phyloP scores from a whole-genome alignment of 192 early-diverging fungal species.

The Phlyctochytrium arcticum region DNA sequence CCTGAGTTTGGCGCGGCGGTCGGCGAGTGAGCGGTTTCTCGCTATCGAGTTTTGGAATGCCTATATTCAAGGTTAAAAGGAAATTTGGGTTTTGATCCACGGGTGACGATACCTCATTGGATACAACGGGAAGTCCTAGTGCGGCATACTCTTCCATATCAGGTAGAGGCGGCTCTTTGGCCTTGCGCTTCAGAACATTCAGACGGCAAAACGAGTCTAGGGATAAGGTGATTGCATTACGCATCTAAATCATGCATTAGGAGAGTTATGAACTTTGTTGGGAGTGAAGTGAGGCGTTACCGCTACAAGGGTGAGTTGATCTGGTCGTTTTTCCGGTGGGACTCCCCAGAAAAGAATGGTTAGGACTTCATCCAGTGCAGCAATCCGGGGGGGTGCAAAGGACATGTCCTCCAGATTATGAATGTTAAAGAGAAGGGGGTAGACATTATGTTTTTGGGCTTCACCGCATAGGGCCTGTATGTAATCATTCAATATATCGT shows the following conservation, averaged over 20 bases:
- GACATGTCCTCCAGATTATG: not conserved
- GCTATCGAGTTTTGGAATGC: too few species aligned
- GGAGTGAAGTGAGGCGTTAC: not conserved
- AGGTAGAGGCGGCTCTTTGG: not conserved
- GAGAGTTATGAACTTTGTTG: too few species aligned
- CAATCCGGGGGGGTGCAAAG: not conserved
- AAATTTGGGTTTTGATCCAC: too few species aligned
- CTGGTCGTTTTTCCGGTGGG: not conserved
- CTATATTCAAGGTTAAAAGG: too few species aligned
- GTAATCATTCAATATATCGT: too few species aligned
- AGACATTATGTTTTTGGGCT: not conserved
- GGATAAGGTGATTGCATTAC: not conserved
- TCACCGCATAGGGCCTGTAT: not conserved
- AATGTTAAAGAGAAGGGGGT: not conserved
- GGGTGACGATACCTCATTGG: too few species aligned
- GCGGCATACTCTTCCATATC: not conserved
- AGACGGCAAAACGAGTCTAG: not conserved
- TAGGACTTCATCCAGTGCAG: not conserved
- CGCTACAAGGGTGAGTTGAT: not conserved
- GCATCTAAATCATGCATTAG: not conserved
- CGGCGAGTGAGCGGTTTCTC: too few species aligned
- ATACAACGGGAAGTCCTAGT: not conserved
- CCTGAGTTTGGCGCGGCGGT: not conserved
- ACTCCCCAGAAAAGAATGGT: not conserved
- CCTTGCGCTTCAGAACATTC: not conserved